Evolutionary conservation across 306 rosid genomes (phyloP), one percentile per base, ranked within the genome.

Genomic region (Heteromeles arbutifolia): DNA sequence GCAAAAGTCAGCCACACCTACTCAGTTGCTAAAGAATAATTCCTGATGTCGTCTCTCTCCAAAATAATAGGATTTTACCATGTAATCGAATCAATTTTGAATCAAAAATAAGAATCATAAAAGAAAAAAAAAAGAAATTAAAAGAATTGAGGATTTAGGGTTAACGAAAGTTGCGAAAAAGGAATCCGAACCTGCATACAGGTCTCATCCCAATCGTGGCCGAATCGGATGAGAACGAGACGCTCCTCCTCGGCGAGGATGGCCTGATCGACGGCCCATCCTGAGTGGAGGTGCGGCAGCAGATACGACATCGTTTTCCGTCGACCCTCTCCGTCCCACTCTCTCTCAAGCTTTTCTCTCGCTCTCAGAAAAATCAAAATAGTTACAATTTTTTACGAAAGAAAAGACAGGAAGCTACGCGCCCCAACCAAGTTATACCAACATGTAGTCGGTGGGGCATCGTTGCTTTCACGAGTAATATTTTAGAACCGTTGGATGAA

Each of bases 201-300:
- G 77, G 97, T 91, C 26, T 91, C 97, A 19, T 91, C 95, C 95
- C 97, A 89, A 48, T 88, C 97, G 69, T 89, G 97, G 61, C 97
- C 97, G 57, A 91, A 91, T 11, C 97, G 90, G 79, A 91, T 91
- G 54, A 91, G 88, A 29, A 91, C 97, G 8, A 91, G 92, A 32
- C 97, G 95, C 74, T 91, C 95, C 77, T 91, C 97, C 78, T 91
- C 95, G 0, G 92, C 91, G 12, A 91, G 92, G 76, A 91, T 91
- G n/a, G 97, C 91, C 69, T 89, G 97, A 77, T 91, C 97, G 5
- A 91, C 95, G 77, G 77, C 77, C 77, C 77, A 74, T 14, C 77
- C 95, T 0, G 97, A 91, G 83, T 91, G 97, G 77, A 91, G 87
- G 83, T 91, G 97, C 9, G 95, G 97, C 67, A 91, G 82, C 83